Evolutionary conservation across 108 stramenopile species (phyloP), one percentile per base, ranked within the genome.

Genomic region (Phaeodactylum tricornutum): DNA sequence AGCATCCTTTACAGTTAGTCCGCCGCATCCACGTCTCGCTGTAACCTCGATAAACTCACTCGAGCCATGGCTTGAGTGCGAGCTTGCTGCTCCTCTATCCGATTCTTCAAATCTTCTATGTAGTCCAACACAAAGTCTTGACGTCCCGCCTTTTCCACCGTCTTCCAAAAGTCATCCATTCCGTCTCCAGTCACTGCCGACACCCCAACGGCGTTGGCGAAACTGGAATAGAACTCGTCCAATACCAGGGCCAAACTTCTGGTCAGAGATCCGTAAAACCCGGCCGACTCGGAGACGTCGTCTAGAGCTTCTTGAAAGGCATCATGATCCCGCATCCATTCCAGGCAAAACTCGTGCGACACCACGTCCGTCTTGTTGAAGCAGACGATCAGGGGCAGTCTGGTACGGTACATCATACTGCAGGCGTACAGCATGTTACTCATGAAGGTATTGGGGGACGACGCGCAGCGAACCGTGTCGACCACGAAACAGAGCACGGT

Each of bases 391-490:
- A 99, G 61, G 5, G 98, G 98, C 15, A 99, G 50, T 27, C 87
- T 72, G 1, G 92, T 90, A 45, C 95, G 81, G 71, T 96, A 98
- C 41, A 96, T 57, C 75, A 99, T 94, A 52, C 75, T 79, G 65
- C 96, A 97, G 0, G 97, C 96, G 58, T 99, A 99, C 7, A 99
- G 74, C 98, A 99, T 99, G 68, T 99, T 99, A 65, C 78, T 81
- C 98, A 99, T 99, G 61, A 99, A 99, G 4, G 98, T 99, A 41
- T 94, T 91, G 9, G 96, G 96, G 1, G 77, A 79, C 24, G 63
- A 69, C 1, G 88, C 69, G 40, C 93, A 95, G 37, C 97, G 87
- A 29, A 94, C 95, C 22, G 97, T 96, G 61, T 99, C 96, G 16
- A 96, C 81, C 5, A 99, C 94, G 60, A 94, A 99, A 17, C 89